Percentiles rank a stretch among this genome's conserved stretches.
phyloP scores from a whole-genome alignment of 148 eudicot genomes.

The Spergularia marina region DNA sequence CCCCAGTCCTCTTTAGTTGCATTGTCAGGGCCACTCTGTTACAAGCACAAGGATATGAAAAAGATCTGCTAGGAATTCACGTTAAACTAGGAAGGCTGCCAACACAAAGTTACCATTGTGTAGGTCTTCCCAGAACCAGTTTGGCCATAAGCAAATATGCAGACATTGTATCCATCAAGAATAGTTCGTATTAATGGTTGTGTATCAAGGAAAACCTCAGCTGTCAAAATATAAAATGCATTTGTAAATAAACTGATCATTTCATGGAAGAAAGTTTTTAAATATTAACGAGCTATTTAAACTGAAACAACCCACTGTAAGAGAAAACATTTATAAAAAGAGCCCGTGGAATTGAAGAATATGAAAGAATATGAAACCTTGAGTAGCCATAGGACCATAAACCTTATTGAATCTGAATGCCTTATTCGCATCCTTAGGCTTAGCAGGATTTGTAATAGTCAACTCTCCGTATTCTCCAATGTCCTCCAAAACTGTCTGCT shows the following conservation, averaged over 20 bases:
- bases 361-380: slow-evolving; percentile 51
- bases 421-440: slow-evolving; percentile 64
- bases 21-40: slow-evolving; percentile 58
- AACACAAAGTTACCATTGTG: slow-evolving; percentile 55
- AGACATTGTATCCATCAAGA: slow-evolving; percentile 75
- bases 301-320: neutral
- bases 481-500: slow-evolving; percentile 51
- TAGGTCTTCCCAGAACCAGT: slow-evolving; percentile 82
- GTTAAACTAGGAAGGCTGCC: neutral
- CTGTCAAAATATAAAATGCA: slow-evolving; percentile 30
- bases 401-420: slow-evolving; percentile 87
- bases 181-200: slow-evolving; percentile 64
- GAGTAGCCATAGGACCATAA: slow-evolving; percentile 70
- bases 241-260: slow-evolving; percentile 6
- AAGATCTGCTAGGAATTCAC: neutral
- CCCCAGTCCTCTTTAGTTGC: slow-evolving; percentile 62
- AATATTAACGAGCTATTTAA: neutral
- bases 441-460: slow-evolving; percentile 56
- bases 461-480: slow-evolving; percentile 82
- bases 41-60: slow-evolving; percentile 8
- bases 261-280: neutral
- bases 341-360: slow-evolving; percentile 10
- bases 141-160: slow-evolving; percentile 87
- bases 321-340: neutral
- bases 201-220: slow-evolving; percentile 53